phyloP scores from a whole-genome alignment of 495 filamentous ascomycete species.

The Penicillium egyptiacum region DNA sequence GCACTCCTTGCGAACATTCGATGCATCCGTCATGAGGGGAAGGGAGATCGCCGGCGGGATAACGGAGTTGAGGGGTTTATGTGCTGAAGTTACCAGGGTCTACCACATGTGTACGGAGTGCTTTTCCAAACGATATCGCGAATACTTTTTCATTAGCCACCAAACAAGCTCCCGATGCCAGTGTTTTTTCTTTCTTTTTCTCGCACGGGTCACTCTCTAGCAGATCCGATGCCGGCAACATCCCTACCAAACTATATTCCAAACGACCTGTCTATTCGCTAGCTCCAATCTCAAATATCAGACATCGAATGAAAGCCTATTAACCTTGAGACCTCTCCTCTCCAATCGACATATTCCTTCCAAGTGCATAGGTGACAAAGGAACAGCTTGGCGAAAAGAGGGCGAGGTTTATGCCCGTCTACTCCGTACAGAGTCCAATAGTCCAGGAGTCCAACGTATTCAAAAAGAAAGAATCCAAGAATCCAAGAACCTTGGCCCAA shows the following conservation, averaged over 20 bases:
- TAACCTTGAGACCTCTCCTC: background rate
- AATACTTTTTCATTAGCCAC: background rate
- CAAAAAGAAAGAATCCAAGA: background rate
- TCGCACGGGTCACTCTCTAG: background rate
- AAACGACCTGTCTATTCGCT: background rate
- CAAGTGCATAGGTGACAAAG: background rate
- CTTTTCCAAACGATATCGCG: background rate
- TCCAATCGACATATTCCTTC: background rate
- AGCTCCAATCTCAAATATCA: constrained; percentile 7
- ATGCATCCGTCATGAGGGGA: constrained; percentile 4
- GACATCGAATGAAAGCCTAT: background rate
- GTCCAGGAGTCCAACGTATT: background rate
- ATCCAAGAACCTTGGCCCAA: background rate
- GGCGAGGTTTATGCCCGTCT: background rate
- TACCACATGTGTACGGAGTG: background rate
- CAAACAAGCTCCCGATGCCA: background rate
- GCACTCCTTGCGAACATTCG: constrained; percentile 8
- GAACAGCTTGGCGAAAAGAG: background rate
- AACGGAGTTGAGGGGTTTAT: background rate
- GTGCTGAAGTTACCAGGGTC: background rate
- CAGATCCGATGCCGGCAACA: background rate
- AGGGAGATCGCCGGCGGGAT: background rate
- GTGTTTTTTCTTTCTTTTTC: background rate
- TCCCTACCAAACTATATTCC: background rate
- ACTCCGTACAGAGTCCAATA: background rate